Evolutionary conservation across 306 rosid genomes (phyloP), one percentile per base, ranked within the genome.

Genomic region (Cucurbita pepo): DNA sequence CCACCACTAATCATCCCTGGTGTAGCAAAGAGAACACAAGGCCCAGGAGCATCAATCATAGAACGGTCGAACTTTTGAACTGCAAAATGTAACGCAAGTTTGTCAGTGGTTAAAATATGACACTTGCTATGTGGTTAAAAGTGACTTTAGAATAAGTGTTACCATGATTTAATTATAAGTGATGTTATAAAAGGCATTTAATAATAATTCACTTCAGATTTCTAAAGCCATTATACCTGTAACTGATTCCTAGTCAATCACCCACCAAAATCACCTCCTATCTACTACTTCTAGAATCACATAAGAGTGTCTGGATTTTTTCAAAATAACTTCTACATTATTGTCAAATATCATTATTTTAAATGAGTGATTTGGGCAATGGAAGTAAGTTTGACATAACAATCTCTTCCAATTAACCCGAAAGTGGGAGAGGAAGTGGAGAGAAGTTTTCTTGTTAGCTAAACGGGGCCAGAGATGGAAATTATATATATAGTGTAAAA

Each of bases 11-110:
- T 78, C 98, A 88, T 90, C 83, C 97, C 97, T 56, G 98, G 98
- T n/a, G 97, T 88, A 69, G 98, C 97, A 56, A 93, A 93, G 79
- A 93, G 96, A 83, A 90, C 96, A 83, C 98, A 93, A 70, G 98
- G 92, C 77, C 98, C 98, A 82, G 94, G 88, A 66, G 87, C 86
- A 75, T 89, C 78, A 18, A 90, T 77, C 96, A 90, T 87, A 53
- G 96, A 88, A 53, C 94, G 83, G 10, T 93, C 96, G 75, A 88
- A 93, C n/a, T 83, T 79, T 75, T 81, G 87, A 79, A 88, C 97
- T 93, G 87, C 78, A 79, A 63, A 61, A 90, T 71, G 77, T 76
- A 78, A 67, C 79, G 80, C 64, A 25, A 66, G 25, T 63, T 45
- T 14, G 6, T 47, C 13, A 47, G 21, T 15, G 12, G 22, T 8